Evolutionary conservation across 805 yeast species (phyloP).

Genomic region (Saturnispora saitoi): DNA sequence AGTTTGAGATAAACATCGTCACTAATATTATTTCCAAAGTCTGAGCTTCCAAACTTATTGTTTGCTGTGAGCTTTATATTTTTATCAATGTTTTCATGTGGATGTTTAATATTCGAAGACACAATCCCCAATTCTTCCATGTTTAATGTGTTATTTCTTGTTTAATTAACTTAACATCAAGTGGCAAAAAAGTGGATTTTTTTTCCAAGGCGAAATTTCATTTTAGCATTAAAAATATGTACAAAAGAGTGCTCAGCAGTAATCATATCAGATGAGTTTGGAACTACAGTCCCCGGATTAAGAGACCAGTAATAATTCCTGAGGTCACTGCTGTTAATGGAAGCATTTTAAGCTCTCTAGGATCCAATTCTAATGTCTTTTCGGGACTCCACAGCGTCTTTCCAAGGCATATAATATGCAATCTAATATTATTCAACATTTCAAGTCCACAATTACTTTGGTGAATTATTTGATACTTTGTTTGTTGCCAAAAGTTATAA

Average conservation of each 20-base stretch:
- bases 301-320: not conserved
- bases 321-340: not conserved
- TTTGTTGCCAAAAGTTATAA: not conserved
- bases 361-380: not conserved
- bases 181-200: constrained; percentile 1
- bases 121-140: constrained; percentile 62
- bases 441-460: not conserved
- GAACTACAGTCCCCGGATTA: not conserved
- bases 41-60: constrained; percentile 19
- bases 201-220: not conserved
- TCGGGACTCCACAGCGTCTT: not conserved
- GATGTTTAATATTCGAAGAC: constrained; percentile 14
- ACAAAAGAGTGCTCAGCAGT: not conserved
- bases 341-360: not conserved
- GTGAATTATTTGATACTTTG: not conserved
- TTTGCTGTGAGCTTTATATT: constrained; percentile 8
- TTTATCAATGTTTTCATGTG: constrained; percentile 12
- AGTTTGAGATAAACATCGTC: constrained; percentile 73
- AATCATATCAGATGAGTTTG: not conserved
- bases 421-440: not conserved
- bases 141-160: not conserved
- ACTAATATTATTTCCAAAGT: constrained; percentile 17
- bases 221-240: not conserved
- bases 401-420: not conserved
- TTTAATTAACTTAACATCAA: not conserved